These are phyloP conservation scores for Dioscorea cayenensis DNA, from an alignment of 116 monocot species.

Conservation along the genomic window DNA sequence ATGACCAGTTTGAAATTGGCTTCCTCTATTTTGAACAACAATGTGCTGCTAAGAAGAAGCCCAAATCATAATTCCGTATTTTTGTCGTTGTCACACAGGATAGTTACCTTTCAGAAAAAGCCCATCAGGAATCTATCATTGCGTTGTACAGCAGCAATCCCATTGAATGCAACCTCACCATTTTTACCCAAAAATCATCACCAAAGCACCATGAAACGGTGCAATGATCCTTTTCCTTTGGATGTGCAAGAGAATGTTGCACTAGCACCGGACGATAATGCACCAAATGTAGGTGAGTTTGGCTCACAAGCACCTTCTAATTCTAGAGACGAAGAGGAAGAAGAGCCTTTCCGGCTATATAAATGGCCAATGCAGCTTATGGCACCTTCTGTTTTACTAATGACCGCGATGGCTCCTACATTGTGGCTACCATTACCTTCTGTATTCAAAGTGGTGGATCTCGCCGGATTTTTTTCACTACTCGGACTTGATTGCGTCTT, in stretches of 20 bases:
- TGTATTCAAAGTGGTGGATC: constrained; percentile 68
- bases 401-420: constrained; percentile 78
- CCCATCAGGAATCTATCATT: constrained; percentile 12
- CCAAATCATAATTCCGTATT: constrained; percentile 4
- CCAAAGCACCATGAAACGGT: constrained; percentile 28
- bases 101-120: not conserved
- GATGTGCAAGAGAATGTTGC: constrained; percentile 20
- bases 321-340: constrained; percentile 30
- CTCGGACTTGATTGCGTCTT: constrained; percentile 89
- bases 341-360: constrained; percentile 18
- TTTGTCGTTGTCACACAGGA: not conserved
- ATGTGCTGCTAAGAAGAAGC: constrained; percentile 7
- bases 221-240: constrained; percentile 35
- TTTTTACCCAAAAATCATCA: constrained; percentile 24
- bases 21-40: constrained; percentile 13
- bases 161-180: constrained; percentile 46
- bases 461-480: constrained; percentile 71
- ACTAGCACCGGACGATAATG: too few relatives aligned
- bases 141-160: constrained; percentile 30
- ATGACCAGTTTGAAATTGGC: constrained; percentile 32
- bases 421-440: constrained; percentile 78
- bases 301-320: constrained; percentile 16
- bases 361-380: constrained; percentile 88
- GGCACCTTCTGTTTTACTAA: constrained; percentile 65
- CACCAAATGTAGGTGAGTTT: too few relatives aligned